Evolutionary conservation across 1,284 basidiomycete species (phyloP).

Genomic region (Cutaneotrichosporon mucoides): DNA sequence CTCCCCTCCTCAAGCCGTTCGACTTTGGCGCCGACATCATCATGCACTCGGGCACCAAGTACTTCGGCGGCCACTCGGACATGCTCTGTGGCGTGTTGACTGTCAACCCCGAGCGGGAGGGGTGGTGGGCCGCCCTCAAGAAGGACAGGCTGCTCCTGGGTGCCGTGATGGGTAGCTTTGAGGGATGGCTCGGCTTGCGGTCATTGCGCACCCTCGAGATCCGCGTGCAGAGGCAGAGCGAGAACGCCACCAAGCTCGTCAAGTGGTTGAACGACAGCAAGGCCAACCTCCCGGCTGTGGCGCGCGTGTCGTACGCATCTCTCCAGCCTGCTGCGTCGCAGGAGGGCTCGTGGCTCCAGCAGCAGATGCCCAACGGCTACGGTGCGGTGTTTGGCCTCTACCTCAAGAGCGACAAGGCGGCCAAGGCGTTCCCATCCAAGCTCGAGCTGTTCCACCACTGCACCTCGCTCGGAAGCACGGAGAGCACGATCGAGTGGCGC

Average conservation of each 20-base stretch:
- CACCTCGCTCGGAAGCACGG: constrained; percentile 90
- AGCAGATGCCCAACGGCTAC: constrained; percentile 77
- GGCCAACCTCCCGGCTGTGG: constrained; percentile 44
- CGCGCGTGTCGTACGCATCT: constrained; percentile 71
- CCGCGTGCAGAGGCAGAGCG: constrained; percentile 69
- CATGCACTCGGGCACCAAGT: constrained; percentile 67
- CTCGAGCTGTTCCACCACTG: constrained; percentile 58
- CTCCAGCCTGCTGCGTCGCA: constrained; percentile 59
- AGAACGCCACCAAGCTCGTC: constrained; percentile 67
- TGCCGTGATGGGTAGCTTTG: constrained; percentile 69
- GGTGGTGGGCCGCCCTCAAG: constrained; percentile 69
- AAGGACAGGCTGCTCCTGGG: constrained; percentile 66
- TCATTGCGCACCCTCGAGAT: constrained; percentile 64
- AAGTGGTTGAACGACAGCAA: constrained; percentile 61
- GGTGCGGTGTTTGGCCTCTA: constrained; percentile 71
- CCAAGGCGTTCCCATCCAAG: constrained; percentile 13
- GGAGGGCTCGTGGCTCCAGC: constrained; percentile 60
- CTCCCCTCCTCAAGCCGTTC: constrained; percentile 81
- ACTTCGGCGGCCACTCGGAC: constrained; percentile 89
- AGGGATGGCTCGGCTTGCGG: constrained; percentile 80
- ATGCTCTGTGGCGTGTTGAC: constrained; percentile 76
- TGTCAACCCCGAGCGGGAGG: constrained; percentile 48
- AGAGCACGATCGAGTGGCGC: constrained; percentile 79
- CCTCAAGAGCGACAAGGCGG: constrained; percentile 49
- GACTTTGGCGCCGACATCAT: constrained; percentile 69